phyloP scores from a whole-genome alignment of 139 green algal species.

The Closterium sp. region DNA sequence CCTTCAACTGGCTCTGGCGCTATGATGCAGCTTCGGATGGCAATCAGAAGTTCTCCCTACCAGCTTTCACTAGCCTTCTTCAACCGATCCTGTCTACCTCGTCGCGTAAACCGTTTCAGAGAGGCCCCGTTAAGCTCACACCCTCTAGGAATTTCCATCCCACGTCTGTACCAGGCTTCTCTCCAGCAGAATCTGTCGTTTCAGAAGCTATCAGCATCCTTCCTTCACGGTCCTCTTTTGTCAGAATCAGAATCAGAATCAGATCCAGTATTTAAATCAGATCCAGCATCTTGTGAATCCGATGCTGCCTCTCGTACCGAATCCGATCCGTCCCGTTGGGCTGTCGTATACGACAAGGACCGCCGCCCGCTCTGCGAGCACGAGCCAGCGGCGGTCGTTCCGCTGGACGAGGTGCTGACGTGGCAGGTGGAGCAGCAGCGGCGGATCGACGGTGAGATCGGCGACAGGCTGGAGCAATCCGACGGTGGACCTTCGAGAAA shows the following conservation, averaged over 20 bases:
- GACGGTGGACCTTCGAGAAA: constrained; percentile 29
- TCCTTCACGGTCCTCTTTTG: background rate
- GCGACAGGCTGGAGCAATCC: constrained; percentile 34
- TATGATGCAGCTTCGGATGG: background rate
- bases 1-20: background rate
- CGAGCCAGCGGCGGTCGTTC: background rate
- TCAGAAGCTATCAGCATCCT: background rate
- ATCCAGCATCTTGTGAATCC: too few relatives aligned
- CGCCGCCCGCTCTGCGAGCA: background rate
- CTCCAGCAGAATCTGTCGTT: background rate
- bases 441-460: background rate
- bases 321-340: background rate
- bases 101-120: background rate
- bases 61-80: background rate
- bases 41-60: background rate
- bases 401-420: constrained; percentile 12
- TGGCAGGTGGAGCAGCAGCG: constrained; percentile 14
- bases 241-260: background rate
- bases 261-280: too few relatives aligned
- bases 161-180: background rate
- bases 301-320: too few relatives aligned
- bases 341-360: background rate
- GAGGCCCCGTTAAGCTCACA: background rate
- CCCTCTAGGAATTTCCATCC: background rate
- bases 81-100: background rate